phyloP scores from a whole-genome alignment of 116 monocot species.

The Zostera marina region DNA sequence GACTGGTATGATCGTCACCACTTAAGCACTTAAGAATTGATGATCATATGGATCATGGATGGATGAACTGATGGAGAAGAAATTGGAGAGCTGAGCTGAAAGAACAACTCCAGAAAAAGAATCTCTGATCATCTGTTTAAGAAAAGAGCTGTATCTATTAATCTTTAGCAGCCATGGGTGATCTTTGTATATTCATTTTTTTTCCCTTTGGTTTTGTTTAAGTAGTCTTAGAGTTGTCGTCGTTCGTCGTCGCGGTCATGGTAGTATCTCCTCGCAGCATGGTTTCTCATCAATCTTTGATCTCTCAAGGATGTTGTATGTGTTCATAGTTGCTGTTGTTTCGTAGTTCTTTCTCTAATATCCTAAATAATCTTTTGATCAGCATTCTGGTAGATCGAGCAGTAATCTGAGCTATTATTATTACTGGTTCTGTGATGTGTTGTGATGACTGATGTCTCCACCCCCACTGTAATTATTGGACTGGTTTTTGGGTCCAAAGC shows the following conservation, averaged over 20 bases:
- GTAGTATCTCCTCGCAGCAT: neutral
- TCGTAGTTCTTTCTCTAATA: no score
- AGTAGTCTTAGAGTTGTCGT: conserved; percentile 10
- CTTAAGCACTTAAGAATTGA: no score
- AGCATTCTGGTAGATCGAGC: no score
- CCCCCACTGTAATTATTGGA: no score
- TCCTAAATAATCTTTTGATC: no score
- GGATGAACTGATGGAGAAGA: neutral
- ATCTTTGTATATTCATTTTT: conserved; percentile 41
- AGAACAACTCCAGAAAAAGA: conserved; percentile 14
- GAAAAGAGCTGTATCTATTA: conserved; percentile 50
- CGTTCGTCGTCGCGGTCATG: neutral
- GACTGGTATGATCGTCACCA: conserved; percentile 16
- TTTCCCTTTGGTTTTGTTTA: conserved; percentile 27
- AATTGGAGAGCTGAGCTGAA: neutral
- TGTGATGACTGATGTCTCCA: no score
- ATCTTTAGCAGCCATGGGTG: conserved; percentile 63
- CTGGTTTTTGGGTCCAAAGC: no score
- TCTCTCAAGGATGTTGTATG: neutral
- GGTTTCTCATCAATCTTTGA: neutral
- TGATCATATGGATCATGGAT: no score
- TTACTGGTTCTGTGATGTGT: no score
- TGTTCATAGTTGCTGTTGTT: no score
- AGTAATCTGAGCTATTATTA: no score
- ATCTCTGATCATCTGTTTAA: conserved; percentile 38